Percentiles rank a stretch among this genome's conserved stretches.
phyloP scores from a whole-genome alignment of 164 flowering plant species.

The Echeveria elegans region DNA sequence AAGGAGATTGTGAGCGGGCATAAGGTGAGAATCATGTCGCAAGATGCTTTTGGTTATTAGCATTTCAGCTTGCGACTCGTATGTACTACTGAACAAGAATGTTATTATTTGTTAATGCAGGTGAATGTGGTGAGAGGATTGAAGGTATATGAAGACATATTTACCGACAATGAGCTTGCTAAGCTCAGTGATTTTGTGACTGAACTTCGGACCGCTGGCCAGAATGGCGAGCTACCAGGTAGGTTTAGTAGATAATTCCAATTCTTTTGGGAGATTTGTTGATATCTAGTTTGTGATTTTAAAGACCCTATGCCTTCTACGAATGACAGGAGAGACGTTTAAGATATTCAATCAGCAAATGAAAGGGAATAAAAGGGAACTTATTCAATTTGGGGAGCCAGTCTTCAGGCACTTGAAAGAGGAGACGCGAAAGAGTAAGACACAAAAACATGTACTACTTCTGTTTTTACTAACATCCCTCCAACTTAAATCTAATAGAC shows the following conservation, averaged over 20 bases:
- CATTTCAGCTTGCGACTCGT: too few relatives aligned
- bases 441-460: too few relatives aligned
- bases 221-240: constrained; percentile 83
- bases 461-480: too few relatives aligned
- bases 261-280: too few relatives aligned
- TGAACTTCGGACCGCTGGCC: constrained; percentile 71
- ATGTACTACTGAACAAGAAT: too few relatives aligned
- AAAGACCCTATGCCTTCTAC: not conserved
- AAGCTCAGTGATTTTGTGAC: constrained; percentile 48
- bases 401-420: constrained; percentile 54
- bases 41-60: not conserved
- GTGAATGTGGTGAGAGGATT: constrained; percentile 92
- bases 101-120: constrained; percentile 24
- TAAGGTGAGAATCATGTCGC: constrained; percentile 86
- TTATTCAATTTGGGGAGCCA: constrained; percentile 89
- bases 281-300: too few relatives aligned
- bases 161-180: constrained; percentile 63
- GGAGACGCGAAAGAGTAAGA: constrained; percentile 23
- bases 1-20: constrained; percentile 92
- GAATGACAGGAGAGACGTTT: constrained; percentile 64
- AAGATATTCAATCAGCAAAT: constrained; percentile 78
- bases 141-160: constrained; percentile 70
- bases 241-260: too few relatives aligned
- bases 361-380: constrained; percentile 81
- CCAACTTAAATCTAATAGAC: not conserved